Evolutionary conservation across 2,329 filamentous ascomycete species (phyloP).

Genomic region (Microdochium paspali): DNA sequence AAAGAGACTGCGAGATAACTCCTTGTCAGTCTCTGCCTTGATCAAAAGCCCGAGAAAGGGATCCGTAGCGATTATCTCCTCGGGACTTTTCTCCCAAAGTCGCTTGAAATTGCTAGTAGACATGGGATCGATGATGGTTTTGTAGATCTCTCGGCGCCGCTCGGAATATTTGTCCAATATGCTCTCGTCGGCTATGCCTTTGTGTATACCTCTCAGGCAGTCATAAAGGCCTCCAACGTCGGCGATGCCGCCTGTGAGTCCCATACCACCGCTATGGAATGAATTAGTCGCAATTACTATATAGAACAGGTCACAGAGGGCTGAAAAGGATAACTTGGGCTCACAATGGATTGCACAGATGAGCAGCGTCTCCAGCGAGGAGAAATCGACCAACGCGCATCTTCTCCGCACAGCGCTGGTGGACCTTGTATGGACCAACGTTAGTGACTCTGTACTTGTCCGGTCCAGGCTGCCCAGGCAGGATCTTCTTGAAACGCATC

Average conservation of each 20-base stretch:
- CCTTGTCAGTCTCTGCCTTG: neutral
- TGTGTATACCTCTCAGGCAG: slow-evolving; percentile 30
- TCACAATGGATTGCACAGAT: slow-evolving; percentile 42
- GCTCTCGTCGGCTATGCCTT: slow-evolving; percentile 22
- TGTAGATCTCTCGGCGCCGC: slow-evolving; percentile 25
- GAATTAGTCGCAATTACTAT: neutral
- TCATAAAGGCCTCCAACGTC: slow-evolving; percentile 39
- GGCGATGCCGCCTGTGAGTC: slow-evolving; percentile 37
- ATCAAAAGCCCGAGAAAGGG: neutral
- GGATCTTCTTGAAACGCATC: slow-evolving; percentile 33
- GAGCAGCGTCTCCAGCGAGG: slow-evolving; percentile 40
- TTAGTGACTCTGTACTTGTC: slow-evolving; percentile 35
- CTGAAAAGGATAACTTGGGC: slow-evolving; percentile 1
- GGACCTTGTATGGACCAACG: slow-evolving; percentile 38
- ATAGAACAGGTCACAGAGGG: neutral
- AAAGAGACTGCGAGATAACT: neutral
- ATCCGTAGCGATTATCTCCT: neutral
- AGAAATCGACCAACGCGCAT: slow-evolving; percentile 37
- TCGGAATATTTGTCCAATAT: slow-evolving; percentile 33
- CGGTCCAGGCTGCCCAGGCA: slow-evolving; percentile 39
- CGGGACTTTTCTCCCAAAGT: neutral
- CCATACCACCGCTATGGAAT: slow-evolving; percentile 33
- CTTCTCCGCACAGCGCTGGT: slow-evolving; percentile 36
- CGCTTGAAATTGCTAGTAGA: slow-evolving; percentile 1
- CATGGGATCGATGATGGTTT: neutral